Evolutionary conservation across 371 early-diverging fungal species (phyloP), one percentile per base, ranked within the genome.

Genomic region (Apophysomyces variabilis): DNA sequence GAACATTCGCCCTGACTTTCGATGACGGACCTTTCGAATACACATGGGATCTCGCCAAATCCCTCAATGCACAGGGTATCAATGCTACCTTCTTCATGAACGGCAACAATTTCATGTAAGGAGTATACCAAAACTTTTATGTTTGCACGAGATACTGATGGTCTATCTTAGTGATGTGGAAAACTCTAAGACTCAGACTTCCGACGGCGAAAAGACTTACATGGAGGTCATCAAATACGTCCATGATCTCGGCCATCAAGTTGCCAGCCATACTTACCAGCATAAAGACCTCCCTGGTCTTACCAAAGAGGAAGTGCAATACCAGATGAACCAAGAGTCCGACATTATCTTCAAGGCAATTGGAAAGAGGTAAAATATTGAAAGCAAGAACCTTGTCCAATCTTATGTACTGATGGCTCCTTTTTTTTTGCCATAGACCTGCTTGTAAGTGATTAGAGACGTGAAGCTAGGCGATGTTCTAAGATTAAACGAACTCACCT

Each of bases 71-170:
- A 16, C 65, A 79, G 18, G 64, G 66, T n/a, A 74, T 88, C 57
- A 77, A 72, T 57, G 87, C 83, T 12, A 88, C 88, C 4, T 88
- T 88, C 74, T 88, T 83, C 66, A 72, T 88, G 41, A 86, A 87
- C 62, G 88, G 85, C 1, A 38, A 80, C n/a, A 87, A 87, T 66
- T 75, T 75, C 38, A 72, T 72, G 68, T 71, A 70, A 60, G 37
- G 47, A 54, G 9, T 18, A 37, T 32, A 46, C 36, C 21, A 32
- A 38, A 11, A 45, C 26, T 26, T 7, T 5, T 18, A 18, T 61
- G 5, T 45, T 18, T 37, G 32, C 32, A 26, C 32, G 32, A 26
- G 32, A 26, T 26, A 26, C 32, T 26, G 3, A 26, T 26, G 32
- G 32, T 60, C 50, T 14, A 32, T 32, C 47, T 3, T 46, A 65